phyloP scores from a whole-genome alignment of 2,329 filamentous ascomycete genomes.

The Colletotrichum theobromicola region DNA sequence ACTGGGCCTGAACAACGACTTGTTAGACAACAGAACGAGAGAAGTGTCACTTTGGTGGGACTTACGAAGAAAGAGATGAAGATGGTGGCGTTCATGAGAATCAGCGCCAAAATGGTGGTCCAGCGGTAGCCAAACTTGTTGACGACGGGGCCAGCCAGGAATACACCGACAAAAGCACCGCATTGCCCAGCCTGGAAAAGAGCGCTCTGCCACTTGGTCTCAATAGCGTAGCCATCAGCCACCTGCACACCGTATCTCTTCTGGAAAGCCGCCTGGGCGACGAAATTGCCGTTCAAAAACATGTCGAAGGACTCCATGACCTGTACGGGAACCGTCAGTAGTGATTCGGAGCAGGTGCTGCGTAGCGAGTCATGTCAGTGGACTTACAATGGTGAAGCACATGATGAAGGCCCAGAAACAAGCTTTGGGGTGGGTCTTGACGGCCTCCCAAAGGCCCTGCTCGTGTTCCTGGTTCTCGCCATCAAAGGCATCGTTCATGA shows the following conservation, averaged over 20 bases:
- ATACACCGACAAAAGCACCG: conserved; percentile 40
- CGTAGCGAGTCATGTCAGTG: background rate
- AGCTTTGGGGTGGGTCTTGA: conserved; percentile 46
- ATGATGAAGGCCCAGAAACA: conserved; percentile 53
- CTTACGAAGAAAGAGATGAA: conserved; percentile 55
- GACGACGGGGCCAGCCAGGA: conserved; percentile 41
- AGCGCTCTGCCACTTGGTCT: conserved; percentile 45
- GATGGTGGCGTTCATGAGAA: conserved; percentile 38
- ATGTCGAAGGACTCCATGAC: conserved; percentile 57
- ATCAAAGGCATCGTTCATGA: conserved; percentile 45
- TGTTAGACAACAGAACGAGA: conserved; percentile 13
- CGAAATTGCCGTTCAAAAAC: conserved; percentile 52
- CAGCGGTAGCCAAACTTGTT: conserved; percentile 41
- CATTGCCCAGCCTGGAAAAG: conserved; percentile 37
- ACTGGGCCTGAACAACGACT: conserved; percentile 34
- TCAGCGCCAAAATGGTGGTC: conserved; percentile 35
- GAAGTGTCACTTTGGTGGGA: conserved; percentile 30
- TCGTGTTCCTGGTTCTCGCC: conserved; percentile 49
- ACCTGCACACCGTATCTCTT: conserved; percentile 38
- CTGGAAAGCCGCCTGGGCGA: conserved; percentile 45
- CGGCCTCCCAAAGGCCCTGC: conserved; percentile 42
- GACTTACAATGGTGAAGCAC: conserved; percentile 54
- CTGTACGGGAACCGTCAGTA: conserved; percentile 26
- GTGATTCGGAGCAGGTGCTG: background rate
- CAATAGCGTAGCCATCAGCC: conserved; percentile 30